Evolutionary conservation across 805 yeast species (phyloP).

Genomic region (Saturnispora mendoncae): DNA sequence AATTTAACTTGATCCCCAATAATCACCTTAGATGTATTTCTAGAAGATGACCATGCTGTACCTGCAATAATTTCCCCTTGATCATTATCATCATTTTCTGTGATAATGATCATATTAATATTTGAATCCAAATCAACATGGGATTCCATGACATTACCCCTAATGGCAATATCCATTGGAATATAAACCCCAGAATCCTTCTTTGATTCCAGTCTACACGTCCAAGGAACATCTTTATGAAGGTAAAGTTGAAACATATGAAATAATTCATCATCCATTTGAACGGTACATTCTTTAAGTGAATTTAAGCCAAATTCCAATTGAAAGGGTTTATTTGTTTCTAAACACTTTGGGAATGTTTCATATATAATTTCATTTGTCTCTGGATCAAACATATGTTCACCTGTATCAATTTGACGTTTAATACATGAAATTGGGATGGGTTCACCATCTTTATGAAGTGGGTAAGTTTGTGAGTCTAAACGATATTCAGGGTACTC

Average conservation of each 20-base stretch:
- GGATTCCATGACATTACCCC: constrained; percentile 59
- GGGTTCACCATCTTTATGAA: constrained; percentile 30
- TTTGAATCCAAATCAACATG: constrained; percentile 59
- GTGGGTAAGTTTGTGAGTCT: constrained; percentile 12
- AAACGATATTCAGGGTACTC: constrained; percentile 23
- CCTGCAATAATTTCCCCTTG: constrained; percentile 41
- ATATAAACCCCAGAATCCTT: constrained; percentile 37
- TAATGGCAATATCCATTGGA: constrained; percentile 54
- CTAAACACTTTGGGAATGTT: constrained; percentile 54
- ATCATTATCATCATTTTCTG: constrained; percentile 9
- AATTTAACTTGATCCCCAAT: constrained; percentile 59
- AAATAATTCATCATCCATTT: constrained; percentile 53
- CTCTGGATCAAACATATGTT: constrained; percentile 55
- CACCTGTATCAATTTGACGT: constrained; percentile 67
- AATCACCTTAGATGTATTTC: constrained; percentile 49
- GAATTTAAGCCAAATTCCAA: constrained; percentile 45
- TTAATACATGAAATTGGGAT: constrained; percentile 51
- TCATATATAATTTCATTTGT: constrained; percentile 48
- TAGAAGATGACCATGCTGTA: constrained; percentile 52
- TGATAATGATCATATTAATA: constrained; percentile 37
- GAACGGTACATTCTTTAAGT: constrained; percentile 51
- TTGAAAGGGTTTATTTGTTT: constrained; percentile 52
- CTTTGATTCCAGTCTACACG: constrained; percentile 53
- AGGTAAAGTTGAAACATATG: constrained; percentile 68
- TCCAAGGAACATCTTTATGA: constrained; percentile 70